Percentiles rank a stretch among this genome's conserved stretches.
These are phyloP conservation scores for Penicillium psychrosexuale DNA, from an alignment of 2,329 filamentous ascomycete species.

Conservation along the genomic window DNA sequence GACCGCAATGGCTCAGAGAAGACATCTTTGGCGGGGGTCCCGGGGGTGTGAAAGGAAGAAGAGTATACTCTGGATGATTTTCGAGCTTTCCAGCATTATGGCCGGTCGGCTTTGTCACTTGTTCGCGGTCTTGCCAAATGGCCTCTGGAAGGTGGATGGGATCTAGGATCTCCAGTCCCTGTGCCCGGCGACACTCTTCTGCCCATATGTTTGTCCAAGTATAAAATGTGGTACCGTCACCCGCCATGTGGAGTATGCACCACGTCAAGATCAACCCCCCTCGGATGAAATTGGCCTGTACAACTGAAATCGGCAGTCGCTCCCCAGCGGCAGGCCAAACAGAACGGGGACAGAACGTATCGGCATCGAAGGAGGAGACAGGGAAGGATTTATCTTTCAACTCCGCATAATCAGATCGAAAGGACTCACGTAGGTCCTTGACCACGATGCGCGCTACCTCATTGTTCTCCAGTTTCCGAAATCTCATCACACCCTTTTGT, in stretches of 20 bases:
- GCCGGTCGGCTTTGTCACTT: conserved; percentile 30
- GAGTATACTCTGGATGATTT: conserved; percentile 34
- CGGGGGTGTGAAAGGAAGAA: conserved; percentile 29
- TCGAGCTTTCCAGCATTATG: conserved; percentile 25
- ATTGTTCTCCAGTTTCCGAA: conserved; percentile 16
- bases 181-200: conserved; percentile 35
- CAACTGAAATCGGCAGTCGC: conserved; percentile 38
- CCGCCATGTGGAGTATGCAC: conserved; percentile 33
- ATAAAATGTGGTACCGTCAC: conserved; percentile 34
- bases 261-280: conserved; percentile 51
- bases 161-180: conserved; percentile 20
- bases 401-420: conserved; percentile 37
- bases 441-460: conserved; percentile 34
- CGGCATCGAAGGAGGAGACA: conserved; percentile 49
- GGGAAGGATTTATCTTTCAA: conserved; percentile 44
- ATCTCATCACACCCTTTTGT: conserved; percentile 34
- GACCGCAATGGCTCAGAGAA: conserved; percentile 30
- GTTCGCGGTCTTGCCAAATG: conserved; percentile 32
- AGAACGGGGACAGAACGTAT: conserved; percentile 31
- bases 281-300: conserved; percentile 51
- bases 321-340: conserved; percentile 36
- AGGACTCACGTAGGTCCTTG: conserved; percentile 43
- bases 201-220: conserved; percentile 37
- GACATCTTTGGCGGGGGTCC: conserved; percentile 34
- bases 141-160: conserved; percentile 26